phyloP scores from a whole-genome alignment of 495 filamentous ascomycete species.

The Trichocladium antarcticum region DNA sequence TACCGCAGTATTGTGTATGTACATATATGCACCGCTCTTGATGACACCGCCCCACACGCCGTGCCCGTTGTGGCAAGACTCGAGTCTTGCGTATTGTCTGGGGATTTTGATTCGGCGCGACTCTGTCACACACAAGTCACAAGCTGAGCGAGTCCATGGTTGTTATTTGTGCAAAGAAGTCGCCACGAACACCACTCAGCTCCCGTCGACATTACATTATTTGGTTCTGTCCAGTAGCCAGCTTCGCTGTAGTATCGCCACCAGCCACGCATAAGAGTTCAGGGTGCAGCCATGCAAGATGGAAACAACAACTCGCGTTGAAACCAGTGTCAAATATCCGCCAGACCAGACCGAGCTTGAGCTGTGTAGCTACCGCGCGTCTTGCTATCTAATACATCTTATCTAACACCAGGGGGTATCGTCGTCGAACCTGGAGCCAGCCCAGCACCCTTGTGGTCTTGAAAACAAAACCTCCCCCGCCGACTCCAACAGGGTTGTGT shows the following conservation, averaged over 20 bases:
- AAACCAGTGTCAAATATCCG: background rate
- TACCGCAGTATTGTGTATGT: too few species aligned
- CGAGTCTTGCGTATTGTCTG: too few species aligned
- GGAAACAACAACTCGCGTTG: background rate
- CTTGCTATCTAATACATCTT: conserved; percentile 33
- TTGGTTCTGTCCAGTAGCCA: too few species aligned
- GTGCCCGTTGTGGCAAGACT: too few species aligned
- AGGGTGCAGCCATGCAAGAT: too few species aligned
- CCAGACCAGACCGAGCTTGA: conserved; percentile 1
- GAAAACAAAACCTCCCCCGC: conserved; percentile 17
- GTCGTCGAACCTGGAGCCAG: conserved; percentile 41
- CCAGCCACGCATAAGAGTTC: too few species aligned
- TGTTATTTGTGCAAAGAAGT: background rate
- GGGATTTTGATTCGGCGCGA: background rate
- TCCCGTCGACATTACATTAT: background rate
- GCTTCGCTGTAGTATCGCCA: too few species aligned
- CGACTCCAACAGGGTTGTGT: conserved; percentile 19
- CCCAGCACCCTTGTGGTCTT: conserved; percentile 29
- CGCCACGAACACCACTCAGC: background rate
- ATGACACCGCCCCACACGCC: background rate
- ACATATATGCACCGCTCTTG: background rate
- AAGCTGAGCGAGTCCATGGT: background rate
- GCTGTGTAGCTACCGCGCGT: conserved; percentile 37
- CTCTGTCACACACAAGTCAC: background rate
- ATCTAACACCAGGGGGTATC: conserved; percentile 38